Evolutionary conservation across 1,284 basidiomycete genomes (phyloP), one percentile per base, ranked within the genome.

Genomic region (Cutaneotrichosporon daszewskae): DNA sequence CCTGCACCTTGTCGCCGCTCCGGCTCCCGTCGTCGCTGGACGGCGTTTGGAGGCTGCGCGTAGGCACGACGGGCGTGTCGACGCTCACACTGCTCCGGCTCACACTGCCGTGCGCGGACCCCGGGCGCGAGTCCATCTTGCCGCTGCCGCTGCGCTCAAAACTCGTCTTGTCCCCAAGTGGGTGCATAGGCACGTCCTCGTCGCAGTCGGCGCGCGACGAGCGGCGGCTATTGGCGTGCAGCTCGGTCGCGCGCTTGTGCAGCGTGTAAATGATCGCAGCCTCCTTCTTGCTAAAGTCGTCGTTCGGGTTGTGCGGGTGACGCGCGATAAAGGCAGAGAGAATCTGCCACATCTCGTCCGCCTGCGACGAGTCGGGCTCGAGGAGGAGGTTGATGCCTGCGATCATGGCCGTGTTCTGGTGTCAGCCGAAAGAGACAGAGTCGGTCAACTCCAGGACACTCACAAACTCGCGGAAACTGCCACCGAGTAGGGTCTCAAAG

Each of bases 381-480:
- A 70, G 55, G 32, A 70, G 59, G 10, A 64, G 43, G 24, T 58
- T 58, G 37, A 68, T 63, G 19, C 64, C 69, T n/a, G 68, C 69
- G 27, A 70, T 66, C 62, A 69, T 63, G 1, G 68, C 69, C 5
- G 57, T 56, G 40, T 68, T 70, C 65, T 69, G 34, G 4, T 4
- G 16, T 52, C 29, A 53, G 22, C 18, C 13, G 27, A 29, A 10
- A 27, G 26, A 27, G 8, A 9, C 26, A 27, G 26, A n/a, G n/a
- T n/a, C n/a, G 0, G 7, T 29, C 7, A 19, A n/a, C 19, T 58
- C 64, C 49, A 32, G 64, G 59, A 44, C 19, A 60, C 67, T 51
- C 40, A 68, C 67, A 46, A 71, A 69, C 41, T 66, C 66, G 29
- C 64, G 37, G 54, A 66, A 68, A 10, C 66, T 66, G n/a, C 58